Evolutionary conservation across 495 filamentous ascomycete genomes (phyloP).

Genomic region (Gamarada debralockiae): DNA sequence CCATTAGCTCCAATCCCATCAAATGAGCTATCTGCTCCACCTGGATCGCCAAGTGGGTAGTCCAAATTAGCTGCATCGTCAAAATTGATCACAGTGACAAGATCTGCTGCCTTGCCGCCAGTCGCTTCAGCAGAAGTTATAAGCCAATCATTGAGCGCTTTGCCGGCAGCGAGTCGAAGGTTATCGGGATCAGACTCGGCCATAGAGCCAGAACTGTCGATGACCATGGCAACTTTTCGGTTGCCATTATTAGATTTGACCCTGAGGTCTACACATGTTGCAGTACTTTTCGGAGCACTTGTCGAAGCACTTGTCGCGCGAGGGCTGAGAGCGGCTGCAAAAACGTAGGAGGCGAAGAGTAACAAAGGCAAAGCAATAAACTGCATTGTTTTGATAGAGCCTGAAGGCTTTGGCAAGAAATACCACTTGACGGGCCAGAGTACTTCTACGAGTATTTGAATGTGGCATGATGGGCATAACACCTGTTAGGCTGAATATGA

Average conservation of each 20-base stretch:
- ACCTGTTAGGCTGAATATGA: too few relatives aligned
- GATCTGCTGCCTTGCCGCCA: slow-evolving; percentile 23
- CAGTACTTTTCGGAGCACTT: too few relatives aligned
- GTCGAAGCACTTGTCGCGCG: slow-evolving; percentile 9
- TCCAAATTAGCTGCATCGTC: slow-evolving; percentile 14
- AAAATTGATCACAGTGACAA: slow-evolving; percentile 29
- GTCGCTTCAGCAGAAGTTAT: slow-evolving; percentile 16
- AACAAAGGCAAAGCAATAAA: too few relatives aligned
- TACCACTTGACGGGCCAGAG: too few relatives aligned
- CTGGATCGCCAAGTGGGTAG: slow-evolving; percentile 29
- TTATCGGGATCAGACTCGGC: slow-evolving; percentile 21
- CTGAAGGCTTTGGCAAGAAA: too few relatives aligned
- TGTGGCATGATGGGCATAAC: too few relatives aligned
- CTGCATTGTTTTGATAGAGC: too few relatives aligned
- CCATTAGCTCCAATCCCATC: slow-evolving; percentile 9
- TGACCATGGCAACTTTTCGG: slow-evolving; percentile 24
- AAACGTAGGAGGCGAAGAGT: too few relatives aligned
- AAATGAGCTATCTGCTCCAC: slow-evolving; percentile 12
- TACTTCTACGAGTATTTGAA: too few relatives aligned
- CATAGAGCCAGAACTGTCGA: slow-evolving; percentile 30
- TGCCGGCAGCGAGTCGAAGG: slow-evolving; percentile 25
- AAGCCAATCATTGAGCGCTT: slow-evolving; percentile 25
- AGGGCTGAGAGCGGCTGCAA: slow-evolving; percentile 24
- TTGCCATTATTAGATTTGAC: slow-evolving; percentile 9
- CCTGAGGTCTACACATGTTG: slow-evolving; percentile 7